Base-by-base conservation (phyloP, 805 yeast species). In the Starmera dryadoides region DNA sequence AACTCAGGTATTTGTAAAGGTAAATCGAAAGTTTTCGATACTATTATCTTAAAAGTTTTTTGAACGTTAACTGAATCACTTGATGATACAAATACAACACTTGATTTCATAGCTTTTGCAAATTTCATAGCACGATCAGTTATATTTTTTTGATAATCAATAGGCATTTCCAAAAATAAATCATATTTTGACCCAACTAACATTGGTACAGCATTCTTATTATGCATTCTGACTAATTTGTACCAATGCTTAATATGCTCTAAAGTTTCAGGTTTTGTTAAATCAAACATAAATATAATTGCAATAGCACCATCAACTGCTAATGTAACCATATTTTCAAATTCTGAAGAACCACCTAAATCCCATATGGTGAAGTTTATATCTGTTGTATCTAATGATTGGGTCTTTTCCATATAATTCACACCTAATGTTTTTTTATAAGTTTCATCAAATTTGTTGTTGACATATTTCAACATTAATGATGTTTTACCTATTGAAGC, bases 401-500 rank as follows among this genome's bases (percentile, higher is more conserved):
- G 85, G 42, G 83, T 80, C 51, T 88, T 82, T 58, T 93, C 96
- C 86, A 93, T 81, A 60, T 86, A 89, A 56, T 91, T 91, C 40
- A 93, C 97, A 6, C 98, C 98, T 38, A 87, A 66, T 0, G 98
- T 91, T 60, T 88, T 96, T 36, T 89, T 86, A 56, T 91, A 91
- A 44, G 82, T 87, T 53, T 86, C 93, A 56, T 88, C 95, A 58
- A 85, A 91, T 26, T 85, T 77, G 39, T 94, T 94, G 55, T 91
- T 96, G n/a, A 91, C 96, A 57, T 89, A 91, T 56, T 91, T 88
- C 19, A 89, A 96, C 98, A 91, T 89, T 42, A 91, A 64, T 6
- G 97, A 86, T 1, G 98, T 91, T 56, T 91, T 91, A 5, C 98
- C 98, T 6, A 89, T 88, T 54, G 87, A 94, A 2, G 96, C 94